These are phyloP conservation scores for Melanomma pulvis-pyrius DNA, from an alignment of 495 filamentous ascomycete species.

Conservation along the genomic window DNA sequence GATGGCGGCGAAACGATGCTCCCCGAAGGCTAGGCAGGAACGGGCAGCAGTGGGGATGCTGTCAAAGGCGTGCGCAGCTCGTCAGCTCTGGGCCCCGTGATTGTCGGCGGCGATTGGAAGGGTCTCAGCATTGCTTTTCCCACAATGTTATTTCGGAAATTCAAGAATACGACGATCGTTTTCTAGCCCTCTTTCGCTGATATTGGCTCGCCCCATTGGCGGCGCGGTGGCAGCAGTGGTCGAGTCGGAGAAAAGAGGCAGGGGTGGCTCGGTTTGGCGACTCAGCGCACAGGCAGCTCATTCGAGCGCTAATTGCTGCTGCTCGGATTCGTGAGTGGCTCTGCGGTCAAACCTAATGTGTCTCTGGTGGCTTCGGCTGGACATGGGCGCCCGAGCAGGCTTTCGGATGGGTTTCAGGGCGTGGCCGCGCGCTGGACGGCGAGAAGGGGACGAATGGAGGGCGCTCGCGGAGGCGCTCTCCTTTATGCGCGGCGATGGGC, in stretches of 20 bases:
- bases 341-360: conserved; percentile 33
- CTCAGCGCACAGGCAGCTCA: conserved; percentile 22
- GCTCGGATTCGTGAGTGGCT: conserved; percentile 30
- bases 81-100: conserved; percentile 11
- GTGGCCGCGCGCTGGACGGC: conserved; percentile 15
- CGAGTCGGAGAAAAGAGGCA: conserved; percentile 35
- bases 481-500: conserved; percentile 28
- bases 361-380: conserved; percentile 35
- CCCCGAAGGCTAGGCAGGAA: conserved; percentile 7
- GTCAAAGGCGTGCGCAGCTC: conserved; percentile 8
- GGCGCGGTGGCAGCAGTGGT: conserved; percentile 9
- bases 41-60: conserved; percentile 3
- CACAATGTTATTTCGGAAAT: conserved; percentile 39
- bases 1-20: conserved; percentile 13
- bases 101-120: conserved; percentile 32
- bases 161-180: conserved; percentile 39
- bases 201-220: conserved; percentile 31
- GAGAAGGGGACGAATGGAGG: not conserved
- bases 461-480: conserved; percentile 18
- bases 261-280: conserved; percentile 24
- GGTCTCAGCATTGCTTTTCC: conserved; percentile 36
- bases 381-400: conserved; percentile 13
- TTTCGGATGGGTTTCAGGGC: conserved; percentile 38
- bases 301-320: conserved; percentile 33
- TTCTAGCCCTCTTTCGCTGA: conserved; percentile 24